Evolutionary conservation across 106 monocot genomes (phyloP).

Genomic region (Dendrobium catenatum): DNA sequence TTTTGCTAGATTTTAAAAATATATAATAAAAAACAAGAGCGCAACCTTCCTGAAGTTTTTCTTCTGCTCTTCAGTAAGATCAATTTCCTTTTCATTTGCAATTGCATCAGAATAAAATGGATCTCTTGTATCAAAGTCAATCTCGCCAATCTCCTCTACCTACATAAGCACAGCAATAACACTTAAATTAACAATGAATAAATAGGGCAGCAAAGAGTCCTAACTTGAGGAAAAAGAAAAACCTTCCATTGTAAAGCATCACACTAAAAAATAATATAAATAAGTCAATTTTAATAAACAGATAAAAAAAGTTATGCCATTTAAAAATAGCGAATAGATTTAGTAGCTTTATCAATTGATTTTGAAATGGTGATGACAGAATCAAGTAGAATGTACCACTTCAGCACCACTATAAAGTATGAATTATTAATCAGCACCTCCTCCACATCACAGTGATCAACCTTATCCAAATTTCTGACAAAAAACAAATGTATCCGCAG

Average conservation of each 20-base stretch:
- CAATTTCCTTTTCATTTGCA: slow-evolving; percentile 59
- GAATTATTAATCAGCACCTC: neutral
- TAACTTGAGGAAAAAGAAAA: neutral
- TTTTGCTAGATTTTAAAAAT: neutral
- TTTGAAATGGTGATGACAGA: neutral
- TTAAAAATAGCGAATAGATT: neutral
- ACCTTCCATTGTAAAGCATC: neutral
- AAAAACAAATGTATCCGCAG: neutral
- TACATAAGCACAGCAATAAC: slow-evolving; percentile 10
- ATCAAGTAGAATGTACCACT: neutral
- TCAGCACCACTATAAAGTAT: neutral
- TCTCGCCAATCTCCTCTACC: slow-evolving; percentile 96
- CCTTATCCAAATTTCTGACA: neutral
- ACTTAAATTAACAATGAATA: slow-evolving; percentile 1
- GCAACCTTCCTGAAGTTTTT: slow-evolving; percentile 78
- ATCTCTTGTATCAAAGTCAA: slow-evolving; percentile 48
- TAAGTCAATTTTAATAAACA: neutral
- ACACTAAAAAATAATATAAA: neutral
- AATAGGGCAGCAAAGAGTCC: neutral
- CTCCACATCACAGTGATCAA: neutral
- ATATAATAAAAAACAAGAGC: neutral
- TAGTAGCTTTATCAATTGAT: neutral
- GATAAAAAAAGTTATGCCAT: neutral
- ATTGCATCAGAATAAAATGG: slow-evolving; percentile 76
- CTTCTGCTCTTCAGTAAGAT: slow-evolving; percentile 74